Percentiles rank a stretch among this genome's conserved stretches.
phyloP scores from a whole-genome alignment of 257 asterid species.

The Oldenlandia corymbosa region DNA sequence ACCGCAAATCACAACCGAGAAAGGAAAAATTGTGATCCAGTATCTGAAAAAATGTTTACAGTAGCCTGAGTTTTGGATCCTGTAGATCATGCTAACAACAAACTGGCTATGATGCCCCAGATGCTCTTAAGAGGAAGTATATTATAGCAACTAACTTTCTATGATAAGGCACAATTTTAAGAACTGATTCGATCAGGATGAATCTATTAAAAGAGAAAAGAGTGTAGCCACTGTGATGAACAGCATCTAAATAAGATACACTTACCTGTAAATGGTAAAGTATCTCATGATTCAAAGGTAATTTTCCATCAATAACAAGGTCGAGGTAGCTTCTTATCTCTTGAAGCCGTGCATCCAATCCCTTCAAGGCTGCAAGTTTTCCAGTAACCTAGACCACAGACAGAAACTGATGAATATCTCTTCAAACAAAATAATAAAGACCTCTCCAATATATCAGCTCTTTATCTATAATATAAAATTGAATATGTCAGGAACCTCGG shows the following conservation, averaged over 20 bases:
- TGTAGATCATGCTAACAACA: not conserved
- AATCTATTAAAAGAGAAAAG: not conserved
- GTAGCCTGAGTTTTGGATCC: not conserved
- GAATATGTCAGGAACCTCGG: conserved; percentile 51
- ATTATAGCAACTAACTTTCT: not conserved
- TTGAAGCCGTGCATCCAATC: conserved; percentile 84
- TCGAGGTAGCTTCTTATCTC: conserved; percentile 82
- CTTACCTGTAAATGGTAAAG: conserved; percentile 90
- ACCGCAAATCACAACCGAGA: no score
- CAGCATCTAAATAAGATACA: not conserved
- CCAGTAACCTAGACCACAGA: conserved; percentile 66
- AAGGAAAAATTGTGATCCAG: not conserved
- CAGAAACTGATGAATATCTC: not conserved
- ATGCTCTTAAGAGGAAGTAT: not conserved
- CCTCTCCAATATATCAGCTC: not conserved
- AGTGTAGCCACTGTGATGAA: not conserved
- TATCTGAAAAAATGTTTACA: not conserved
- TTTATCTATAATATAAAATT: not conserved
- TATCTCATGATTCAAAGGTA: conserved; percentile 92
- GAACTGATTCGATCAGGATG: not conserved
- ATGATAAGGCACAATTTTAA: no score
- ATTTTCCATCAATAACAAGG: conserved; percentile 79
- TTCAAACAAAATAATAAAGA: not conserved
- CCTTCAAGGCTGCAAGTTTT: conserved; percentile 89
- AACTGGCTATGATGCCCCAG: not conserved